phyloP scores from a whole-genome alignment of 805 yeast genomes.

The Suhomyces tanzawaensis region DNA sequence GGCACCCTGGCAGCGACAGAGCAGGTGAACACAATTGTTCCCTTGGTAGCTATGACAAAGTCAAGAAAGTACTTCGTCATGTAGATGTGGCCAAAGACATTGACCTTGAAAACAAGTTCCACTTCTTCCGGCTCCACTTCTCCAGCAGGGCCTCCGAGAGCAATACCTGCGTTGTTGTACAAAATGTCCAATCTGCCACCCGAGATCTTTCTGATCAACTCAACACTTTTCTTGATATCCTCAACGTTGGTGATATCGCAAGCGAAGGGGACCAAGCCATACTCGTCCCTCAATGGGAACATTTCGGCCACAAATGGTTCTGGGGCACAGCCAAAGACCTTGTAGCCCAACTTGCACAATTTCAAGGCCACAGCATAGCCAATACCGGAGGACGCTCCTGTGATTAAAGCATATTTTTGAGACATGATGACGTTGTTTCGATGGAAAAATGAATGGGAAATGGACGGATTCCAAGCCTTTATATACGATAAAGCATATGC shows the following conservation, averaged over 20 bases:
- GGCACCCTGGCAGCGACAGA: slow-evolving; percentile 32
- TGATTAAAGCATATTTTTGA: slow-evolving; percentile 18
- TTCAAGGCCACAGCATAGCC: slow-evolving; percentile 22
- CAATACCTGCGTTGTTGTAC: slow-evolving; percentile 43
- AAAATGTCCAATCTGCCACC: slow-evolving; percentile 36
- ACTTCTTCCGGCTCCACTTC: slow-evolving; percentile 27
- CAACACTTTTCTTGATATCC: slow-evolving; percentile 22
- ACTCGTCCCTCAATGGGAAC: slow-evolving; percentile 15
- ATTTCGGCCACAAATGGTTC: slow-evolving; percentile 13
- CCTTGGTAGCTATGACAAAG: slow-evolving; percentile 29
- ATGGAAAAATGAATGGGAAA: too few relatives aligned
- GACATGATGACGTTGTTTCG: slow-evolving; percentile 1
- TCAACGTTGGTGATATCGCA: slow-evolving; percentile 37
- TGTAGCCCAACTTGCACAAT: slow-evolving; percentile 20
- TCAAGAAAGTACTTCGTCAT: slow-evolving; percentile 31
- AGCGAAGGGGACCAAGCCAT: slow-evolving; percentile 25
- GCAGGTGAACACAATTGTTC: slow-evolving; percentile 37
- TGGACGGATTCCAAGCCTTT: too few relatives aligned
- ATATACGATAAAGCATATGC: too few relatives aligned
- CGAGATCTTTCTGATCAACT: slow-evolving; percentile 21
- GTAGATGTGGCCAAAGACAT: slow-evolving; percentile 39
- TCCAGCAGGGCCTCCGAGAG: slow-evolving; percentile 28
- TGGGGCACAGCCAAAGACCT: slow-evolving; percentile 18
- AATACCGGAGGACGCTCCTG: slow-evolving; percentile 27
- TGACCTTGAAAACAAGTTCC: slow-evolving; percentile 27